phyloP scores from a whole-genome alignment of 176 grass and related monocot species.

The Ensete ventricosum region DNA sequence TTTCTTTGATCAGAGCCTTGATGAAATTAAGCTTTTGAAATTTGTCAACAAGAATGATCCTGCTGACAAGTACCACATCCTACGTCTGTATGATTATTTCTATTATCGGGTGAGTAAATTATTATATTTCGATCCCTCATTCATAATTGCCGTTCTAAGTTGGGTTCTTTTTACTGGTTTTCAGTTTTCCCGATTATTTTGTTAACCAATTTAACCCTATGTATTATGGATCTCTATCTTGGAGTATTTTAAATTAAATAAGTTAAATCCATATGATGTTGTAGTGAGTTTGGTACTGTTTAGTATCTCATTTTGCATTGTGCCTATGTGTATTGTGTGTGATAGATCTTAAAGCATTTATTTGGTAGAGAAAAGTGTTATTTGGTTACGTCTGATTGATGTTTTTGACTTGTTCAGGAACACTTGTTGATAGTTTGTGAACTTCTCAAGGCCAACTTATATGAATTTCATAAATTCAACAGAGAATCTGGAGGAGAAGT shows the following conservation, averaged over 20 bases:
- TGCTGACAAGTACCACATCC: constrained; percentile 80
- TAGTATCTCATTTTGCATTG: not conserved
- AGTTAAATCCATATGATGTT: not conserved
- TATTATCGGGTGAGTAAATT: constrained; percentile 75
- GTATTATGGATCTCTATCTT: not conserved
- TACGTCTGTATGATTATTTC: constrained; percentile 97
- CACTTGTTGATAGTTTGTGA: constrained; percentile 99
- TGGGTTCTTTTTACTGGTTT: not conserved
- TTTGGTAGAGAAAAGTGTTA: no score
- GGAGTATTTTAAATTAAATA: no score
- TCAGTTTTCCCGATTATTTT: not conserved
- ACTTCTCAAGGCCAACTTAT: constrained; percentile 98
- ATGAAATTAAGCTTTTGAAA: constrained; percentile 99
- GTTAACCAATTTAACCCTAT: no score
- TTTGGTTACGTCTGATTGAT: not conserved
- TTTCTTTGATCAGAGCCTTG: constrained; percentile 98
- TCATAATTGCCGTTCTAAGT: not conserved
- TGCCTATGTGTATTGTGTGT: not conserved
- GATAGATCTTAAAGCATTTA: not conserved
- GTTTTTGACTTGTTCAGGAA: constrained; percentile 50
- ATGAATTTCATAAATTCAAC: constrained; percentile 99
- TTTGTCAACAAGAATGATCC: constrained; percentile 99
- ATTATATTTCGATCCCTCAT: not conserved
- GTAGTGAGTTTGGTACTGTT: not conserved
- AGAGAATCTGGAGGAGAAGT: constrained; percentile 99